phyloP scores from a whole-genome alignment of 2,329 filamentous ascomycete genomes.

The Aureobasidium musti region DNA sequence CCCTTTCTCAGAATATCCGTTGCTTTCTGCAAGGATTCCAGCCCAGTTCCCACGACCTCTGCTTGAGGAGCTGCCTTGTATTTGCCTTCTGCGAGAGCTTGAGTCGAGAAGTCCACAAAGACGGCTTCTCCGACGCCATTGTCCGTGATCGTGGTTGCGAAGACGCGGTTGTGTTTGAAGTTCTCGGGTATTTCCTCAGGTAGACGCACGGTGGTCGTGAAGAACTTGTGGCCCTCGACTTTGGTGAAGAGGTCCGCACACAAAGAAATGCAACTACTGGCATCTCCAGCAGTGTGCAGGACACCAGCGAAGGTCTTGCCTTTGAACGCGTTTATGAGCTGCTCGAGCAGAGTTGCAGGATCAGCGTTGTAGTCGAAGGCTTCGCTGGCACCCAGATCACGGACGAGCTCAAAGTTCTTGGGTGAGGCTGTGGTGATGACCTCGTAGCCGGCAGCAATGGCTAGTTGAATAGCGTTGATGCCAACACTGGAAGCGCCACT shows the following conservation, averaged over 20 bases:
- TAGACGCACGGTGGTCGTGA: neutral
- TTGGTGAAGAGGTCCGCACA: conserved; percentile 16
- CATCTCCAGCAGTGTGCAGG: conserved; percentile 25
- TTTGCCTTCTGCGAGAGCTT: conserved; percentile 30
- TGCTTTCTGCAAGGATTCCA: conserved; percentile 33
- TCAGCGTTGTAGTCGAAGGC: conserved; percentile 49
- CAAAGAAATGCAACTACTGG: neutral
- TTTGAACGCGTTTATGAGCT: conserved; percentile 30
- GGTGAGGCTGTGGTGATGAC: conserved; percentile 50
- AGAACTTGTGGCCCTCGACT: conserved; percentile 13
- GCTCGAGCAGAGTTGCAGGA: conserved; percentile 40
- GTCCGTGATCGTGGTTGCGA: conserved; percentile 18
- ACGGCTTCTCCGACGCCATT: conserved; percentile 18
- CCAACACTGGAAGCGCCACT: conserved; percentile 55
- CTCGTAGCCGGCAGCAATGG: conserved; percentile 48
- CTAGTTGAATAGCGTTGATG: conserved; percentile 51
- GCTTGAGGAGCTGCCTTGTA: conserved; percentile 32
- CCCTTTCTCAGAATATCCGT: conserved; percentile 32
- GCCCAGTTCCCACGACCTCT: conserved; percentile 31
- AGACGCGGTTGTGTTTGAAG: conserved; percentile 13
- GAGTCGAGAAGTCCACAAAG: conserved; percentile 30
- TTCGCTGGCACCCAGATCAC: conserved; percentile 48
- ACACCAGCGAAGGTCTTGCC: conserved; percentile 33
- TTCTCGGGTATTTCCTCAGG: neutral
- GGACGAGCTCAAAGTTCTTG: conserved; percentile 50